These are phyloP conservation scores for Leishmania tropica DNA, from an alignment of 208 protist species.

Conservation along the genomic window DNA sequence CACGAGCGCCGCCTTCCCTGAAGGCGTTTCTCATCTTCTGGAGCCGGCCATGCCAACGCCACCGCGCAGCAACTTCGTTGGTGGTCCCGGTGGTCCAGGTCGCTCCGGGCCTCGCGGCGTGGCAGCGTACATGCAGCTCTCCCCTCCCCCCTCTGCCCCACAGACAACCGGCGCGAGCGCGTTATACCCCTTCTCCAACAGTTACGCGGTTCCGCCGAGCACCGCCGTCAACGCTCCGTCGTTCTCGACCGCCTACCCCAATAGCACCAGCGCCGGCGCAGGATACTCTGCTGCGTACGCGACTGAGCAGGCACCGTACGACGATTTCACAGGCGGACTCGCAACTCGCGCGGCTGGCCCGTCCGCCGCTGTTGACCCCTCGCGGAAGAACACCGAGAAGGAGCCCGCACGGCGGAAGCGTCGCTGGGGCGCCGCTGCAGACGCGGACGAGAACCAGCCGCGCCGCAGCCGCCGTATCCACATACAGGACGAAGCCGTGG, in stretches of 20 bases:
- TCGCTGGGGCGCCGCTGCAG: constrained; percentile 2
- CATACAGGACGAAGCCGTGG: background rate
- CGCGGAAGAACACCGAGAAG: constrained; percentile 7
- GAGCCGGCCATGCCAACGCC: background rate
- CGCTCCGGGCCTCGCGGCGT: constrained; percentile 5
- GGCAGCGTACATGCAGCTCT: constrained; percentile 13
- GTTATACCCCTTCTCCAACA: constrained; percentile 26
- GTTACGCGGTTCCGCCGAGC: constrained; percentile 23
- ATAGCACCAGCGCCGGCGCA: background rate
- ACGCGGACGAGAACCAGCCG: background rate
- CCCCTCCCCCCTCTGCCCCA: constrained; percentile 25
- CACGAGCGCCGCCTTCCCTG: constrained; percentile 37
- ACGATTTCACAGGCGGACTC: background rate
- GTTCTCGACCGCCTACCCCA: constrained; percentile 15
- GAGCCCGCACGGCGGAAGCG: constrained; percentile 12
- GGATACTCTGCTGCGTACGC: background rate
- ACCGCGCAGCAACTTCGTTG: constrained; percentile 27
- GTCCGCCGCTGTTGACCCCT: background rate
- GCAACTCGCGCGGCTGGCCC: background rate
- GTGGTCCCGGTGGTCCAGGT: constrained; percentile 39
- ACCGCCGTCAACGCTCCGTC: constrained; percentile 26
- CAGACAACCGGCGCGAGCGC: constrained; percentile 23
- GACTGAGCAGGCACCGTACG: background rate
- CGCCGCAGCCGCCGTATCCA: constrained; percentile 20
- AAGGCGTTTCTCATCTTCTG: constrained; percentile 17